Percentiles rank a stretch among this genome's conserved stretches.
Evolutionary conservation across 495 filamentous ascomycete genomes (phyloP).

Genomic region (Chaetomium tenue): DNA sequence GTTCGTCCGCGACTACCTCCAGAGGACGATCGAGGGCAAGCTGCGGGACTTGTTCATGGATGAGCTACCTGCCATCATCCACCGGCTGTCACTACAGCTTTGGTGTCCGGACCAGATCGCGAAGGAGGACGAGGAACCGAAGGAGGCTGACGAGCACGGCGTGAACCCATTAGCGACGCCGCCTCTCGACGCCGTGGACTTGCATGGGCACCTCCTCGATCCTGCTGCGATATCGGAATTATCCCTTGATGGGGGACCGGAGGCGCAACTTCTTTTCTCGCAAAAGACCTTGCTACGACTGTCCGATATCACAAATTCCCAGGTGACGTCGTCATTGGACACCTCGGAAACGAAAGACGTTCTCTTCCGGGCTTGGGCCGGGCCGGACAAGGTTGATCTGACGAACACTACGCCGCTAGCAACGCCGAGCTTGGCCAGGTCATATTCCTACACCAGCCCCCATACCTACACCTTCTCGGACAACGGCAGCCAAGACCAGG

Average conservation of each 20-base stretch:
- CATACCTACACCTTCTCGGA: slow-evolving; percentile 65
- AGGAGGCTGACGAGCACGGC: slow-evolving; percentile 50
- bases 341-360: slow-evolving; percentile 80
- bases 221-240: slow-evolving; percentile 69
- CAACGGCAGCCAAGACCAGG: slow-evolving; percentile 50
- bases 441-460: slow-evolving; percentile 59
- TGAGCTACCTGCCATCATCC: slow-evolving; percentile 92
- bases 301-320: slow-evolving; percentile 72
- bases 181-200: slow-evolving; percentile 73
- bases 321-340: slow-evolving; percentile 81
- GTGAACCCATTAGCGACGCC: slow-evolving; percentile 79
- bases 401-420: slow-evolving; percentile 55
- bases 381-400: slow-evolving; percentile 66
- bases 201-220: slow-evolving; percentile 71
- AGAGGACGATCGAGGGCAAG: slow-evolving; percentile 95
- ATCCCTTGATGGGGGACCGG: slow-evolving; percentile 70
- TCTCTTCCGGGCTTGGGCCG: slow-evolving; percentile 88
- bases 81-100: slow-evolving; percentile 81
- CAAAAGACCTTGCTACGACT: slow-evolving; percentile 83
- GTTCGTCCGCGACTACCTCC: slow-evolving; percentile 94
- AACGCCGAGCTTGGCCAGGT: slow-evolving; percentile 55
- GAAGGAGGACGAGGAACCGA: slow-evolving; percentile 50
- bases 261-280: slow-evolving; percentile 80
- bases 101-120: slow-evolving; percentile 85
- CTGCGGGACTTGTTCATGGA: slow-evolving; percentile 93